Evolutionary conservation across 371 early-diverging fungal genomes (phyloP).

Genomic region (Syncephalastrum sp.): DNA sequence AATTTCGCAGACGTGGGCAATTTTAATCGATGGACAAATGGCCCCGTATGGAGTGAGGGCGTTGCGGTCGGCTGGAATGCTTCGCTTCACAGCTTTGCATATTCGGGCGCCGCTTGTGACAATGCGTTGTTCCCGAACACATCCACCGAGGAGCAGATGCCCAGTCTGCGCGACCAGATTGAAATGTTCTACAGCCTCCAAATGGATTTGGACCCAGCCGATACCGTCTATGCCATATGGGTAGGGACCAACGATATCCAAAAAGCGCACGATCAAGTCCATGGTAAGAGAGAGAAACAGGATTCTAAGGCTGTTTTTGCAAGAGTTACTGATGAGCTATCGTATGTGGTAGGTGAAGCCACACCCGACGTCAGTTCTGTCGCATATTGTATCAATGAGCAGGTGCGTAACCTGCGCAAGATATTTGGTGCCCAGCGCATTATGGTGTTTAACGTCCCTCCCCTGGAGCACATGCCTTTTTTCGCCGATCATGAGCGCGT

Average conservation of each 20-base stretch:
- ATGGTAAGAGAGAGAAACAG: conserved; percentile 19
- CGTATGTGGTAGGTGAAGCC: not conserved
- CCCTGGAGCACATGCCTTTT: conserved; percentile 41
- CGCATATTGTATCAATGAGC: conserved; percentile 30
- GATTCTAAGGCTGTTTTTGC: not conserved
- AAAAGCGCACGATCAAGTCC: conserved; percentile 13
- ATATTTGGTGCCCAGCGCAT: conserved; percentile 29
- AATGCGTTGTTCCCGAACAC: conserved; percentile 26
- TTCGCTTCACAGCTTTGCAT: conserved; percentile 39
- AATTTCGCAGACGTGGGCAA: conserved; percentile 32
- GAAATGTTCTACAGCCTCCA: conserved; percentile 35
- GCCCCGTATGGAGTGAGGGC: conserved; percentile 48
- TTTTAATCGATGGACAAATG: conserved; percentile 37
- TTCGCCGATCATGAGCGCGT: conserved; percentile 16
- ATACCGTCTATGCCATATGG: conserved; percentile 51
- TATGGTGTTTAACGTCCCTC: conserved; percentile 40
- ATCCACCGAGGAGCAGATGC: conserved; percentile 18
- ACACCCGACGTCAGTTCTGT: conserved; percentile 24
- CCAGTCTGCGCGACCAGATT: conserved; percentile 46
- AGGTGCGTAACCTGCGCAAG: conserved; percentile 29
- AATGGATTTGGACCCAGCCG: conserved; percentile 28
- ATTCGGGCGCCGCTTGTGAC: conserved; percentile 44
- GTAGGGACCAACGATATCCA: conserved; percentile 42
- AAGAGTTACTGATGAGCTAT: too few relatives aligned
- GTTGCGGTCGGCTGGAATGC: conserved; percentile 45